Evolutionary conservation across 2,329 filamentous ascomycete species (phyloP), one percentile per base, ranked within the genome.

Genomic region (Ceratocystis diversiconidia): DNA sequence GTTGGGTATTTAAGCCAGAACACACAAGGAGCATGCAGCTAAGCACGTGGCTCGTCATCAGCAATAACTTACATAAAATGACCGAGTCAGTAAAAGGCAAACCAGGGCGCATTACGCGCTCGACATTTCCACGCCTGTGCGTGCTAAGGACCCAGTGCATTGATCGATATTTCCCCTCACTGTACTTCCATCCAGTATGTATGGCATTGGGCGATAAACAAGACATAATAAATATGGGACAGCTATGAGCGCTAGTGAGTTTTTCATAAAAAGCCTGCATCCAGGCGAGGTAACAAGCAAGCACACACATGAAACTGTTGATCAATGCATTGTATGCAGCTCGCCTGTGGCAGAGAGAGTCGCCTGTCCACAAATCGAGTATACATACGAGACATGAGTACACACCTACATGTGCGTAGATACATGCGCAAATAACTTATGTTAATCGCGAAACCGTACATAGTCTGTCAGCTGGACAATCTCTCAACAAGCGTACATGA

Each of bases 251-350:
- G 22, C 48, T 10, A 22, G 48, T 22, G 48, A 22, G 19, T 19
- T 22, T 48, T 48, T 7, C 17, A 8, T 48, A 7, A 48, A 22
- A 25, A 8, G n/a, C n/a, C 19, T 22, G n/a, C 48, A 50, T 15
- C 36, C 36, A 41, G 30, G 10, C 22, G n/a, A 50, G 22, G 8
- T 22, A 50, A 50, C 48, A 25, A 50, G 1, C 3, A 19, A 25
- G n/a, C n/a, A 22, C 46, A 48, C n/a, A 48, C 46, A 48, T n/a
- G 17, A 48, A n/a, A 19, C n/a, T 17, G 41, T 32, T 12, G 15
- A 44, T 15, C 32, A 19, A 62, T 62, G 43, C 32, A n/a, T 62
- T 62, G 60, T 43, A 62, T 62, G 43, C 60, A 46, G 60, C 12
- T 43, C 43, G 43, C 43, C 32, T 62, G 22, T 62, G 60, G 36